Evolutionary conservation across 2,329 filamentous ascomycete genomes (phyloP).

Genomic region (Neofusicoccum laricinum): DNA sequence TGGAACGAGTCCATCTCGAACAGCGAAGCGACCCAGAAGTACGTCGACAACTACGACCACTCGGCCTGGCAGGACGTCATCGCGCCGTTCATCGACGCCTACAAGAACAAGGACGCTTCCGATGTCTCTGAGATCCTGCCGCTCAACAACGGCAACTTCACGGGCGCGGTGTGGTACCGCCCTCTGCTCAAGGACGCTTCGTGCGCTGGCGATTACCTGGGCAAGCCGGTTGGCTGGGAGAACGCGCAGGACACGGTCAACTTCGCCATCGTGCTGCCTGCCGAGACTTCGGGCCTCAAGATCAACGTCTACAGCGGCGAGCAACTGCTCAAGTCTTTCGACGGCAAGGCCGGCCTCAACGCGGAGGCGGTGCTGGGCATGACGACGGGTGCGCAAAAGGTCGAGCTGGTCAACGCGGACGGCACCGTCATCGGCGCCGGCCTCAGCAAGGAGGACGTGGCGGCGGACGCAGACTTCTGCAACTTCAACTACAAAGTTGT

Average conservation of each 20-base stretch:
- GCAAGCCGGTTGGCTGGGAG: constrained; percentile 3
- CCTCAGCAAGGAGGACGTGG: not conserved
- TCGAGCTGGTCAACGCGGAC: not conserved
- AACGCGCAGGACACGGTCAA: constrained; percentile 11
- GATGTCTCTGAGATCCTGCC: not conserved
- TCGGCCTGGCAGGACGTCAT: constrained; percentile 36
- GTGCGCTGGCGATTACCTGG: constrained; percentile 2
- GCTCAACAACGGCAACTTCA: not conserved
- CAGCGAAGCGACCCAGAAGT: constrained; percentile 23
- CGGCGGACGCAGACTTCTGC: constrained; percentile 8
- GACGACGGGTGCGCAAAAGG: not conserved
- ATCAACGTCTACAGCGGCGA: constrained; percentile 3
- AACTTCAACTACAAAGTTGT: constrained; percentile 16
- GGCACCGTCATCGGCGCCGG: not conserved
- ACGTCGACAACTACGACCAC: constrained; percentile 33
- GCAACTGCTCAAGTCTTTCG: constrained; percentile 2
- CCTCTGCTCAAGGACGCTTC: constrained; percentile 4
- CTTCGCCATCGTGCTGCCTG: constrained; percentile 8
- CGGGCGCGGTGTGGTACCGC: constrained; percentile 10
- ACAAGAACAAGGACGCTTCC: constrained; percentile 30
- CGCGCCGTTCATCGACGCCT: constrained; percentile 35
- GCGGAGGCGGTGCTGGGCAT: not conserved
- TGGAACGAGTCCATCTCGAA: constrained; percentile 32
- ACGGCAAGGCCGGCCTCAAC: constrained; percentile 6
- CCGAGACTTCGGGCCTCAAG: not conserved